Evolutionary conservation across 2,329 filamentous ascomycete species (phyloP).

Genomic region (Penicillium sp.): DNA sequence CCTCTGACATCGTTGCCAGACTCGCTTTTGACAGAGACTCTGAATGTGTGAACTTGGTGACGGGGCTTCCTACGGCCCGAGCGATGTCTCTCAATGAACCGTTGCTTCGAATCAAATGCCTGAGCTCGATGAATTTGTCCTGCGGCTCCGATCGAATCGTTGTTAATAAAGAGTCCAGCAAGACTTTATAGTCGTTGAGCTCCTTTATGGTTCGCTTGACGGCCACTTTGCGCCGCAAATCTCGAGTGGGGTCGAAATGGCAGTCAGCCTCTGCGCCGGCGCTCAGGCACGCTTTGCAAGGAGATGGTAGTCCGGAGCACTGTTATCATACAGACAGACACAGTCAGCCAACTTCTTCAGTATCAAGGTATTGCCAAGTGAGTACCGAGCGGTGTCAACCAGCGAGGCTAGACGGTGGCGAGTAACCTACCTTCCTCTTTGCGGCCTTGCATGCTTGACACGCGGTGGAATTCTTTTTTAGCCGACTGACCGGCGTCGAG

Average conservation of each 20-base stretch:
- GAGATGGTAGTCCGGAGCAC: slow-evolving; percentile 35
- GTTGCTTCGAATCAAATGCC: slow-evolving; percentile 28
- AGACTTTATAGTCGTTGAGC: slow-evolving; percentile 31
- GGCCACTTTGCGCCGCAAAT: slow-evolving; percentile 36
- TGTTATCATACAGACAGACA: slow-evolving; percentile 12
- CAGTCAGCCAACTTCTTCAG: slow-evolving; percentile 1
- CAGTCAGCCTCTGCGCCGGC: slow-evolving; percentile 27
- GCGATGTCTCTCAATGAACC: slow-evolving; percentile 27
- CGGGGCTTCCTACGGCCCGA: slow-evolving; percentile 17
- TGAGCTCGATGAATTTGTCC: slow-evolving; percentile 24
- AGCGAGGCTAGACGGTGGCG: too few species aligned
- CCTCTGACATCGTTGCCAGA: slow-evolving; percentile 6
- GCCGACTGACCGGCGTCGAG: slow-evolving; percentile 23
- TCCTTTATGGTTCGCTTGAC: slow-evolving; percentile 36
- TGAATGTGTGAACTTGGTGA: slow-evolving; percentile 18
- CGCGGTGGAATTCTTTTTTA: slow-evolving; percentile 37
- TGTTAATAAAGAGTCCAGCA: slow-evolving; percentile 30
- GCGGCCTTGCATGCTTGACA: slow-evolving; percentile 35
- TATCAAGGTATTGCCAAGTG: background rate
- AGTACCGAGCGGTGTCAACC: background rate
- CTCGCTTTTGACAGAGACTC: slow-evolving; percentile 5
- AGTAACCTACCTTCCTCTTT: slow-evolving; percentile 32
- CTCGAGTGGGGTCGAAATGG: slow-evolving; percentile 34
- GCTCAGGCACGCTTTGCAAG: slow-evolving; percentile 34
- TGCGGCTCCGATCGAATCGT: slow-evolving; percentile 26